Percentiles rank a stretch among this genome's conserved stretches.
phyloP scores from a whole-genome alignment of 2,329 filamentous ascomycete genomes.

The Elsinoe fawcettii region DNA sequence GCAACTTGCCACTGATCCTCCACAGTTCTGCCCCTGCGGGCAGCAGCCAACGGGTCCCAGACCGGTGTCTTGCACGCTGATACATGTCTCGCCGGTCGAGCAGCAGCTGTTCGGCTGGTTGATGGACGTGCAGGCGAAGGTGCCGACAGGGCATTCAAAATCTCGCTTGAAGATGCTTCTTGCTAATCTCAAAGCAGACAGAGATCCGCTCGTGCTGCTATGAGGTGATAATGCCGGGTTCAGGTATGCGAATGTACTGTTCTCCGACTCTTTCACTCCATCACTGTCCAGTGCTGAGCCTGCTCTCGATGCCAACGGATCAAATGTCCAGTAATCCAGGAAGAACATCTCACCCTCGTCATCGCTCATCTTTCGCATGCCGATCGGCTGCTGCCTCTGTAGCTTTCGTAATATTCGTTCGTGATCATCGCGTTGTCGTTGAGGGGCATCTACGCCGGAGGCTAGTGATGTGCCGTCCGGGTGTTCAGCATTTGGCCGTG shows the following conservation, averaged over 20 bases:
- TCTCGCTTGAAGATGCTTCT: conserved; percentile 44
- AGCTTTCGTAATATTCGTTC: conserved; percentile 9
- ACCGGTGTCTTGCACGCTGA: conserved; percentile 53
- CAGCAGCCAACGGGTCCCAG: conserved; percentile 69
- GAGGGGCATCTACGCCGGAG: neutral
- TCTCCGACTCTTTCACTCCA: neutral
- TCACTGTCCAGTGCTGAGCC: neutral
- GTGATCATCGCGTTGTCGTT: conserved; percentile 2
- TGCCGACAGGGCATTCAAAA: conserved; percentile 60
- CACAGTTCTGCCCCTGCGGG: conserved; percentile 56
- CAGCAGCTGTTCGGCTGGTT: conserved; percentile 67
- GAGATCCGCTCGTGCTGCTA: neutral
- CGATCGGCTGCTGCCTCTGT: conserved; percentile 44
- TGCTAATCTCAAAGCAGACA: conserved; percentile 21
- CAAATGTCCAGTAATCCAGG: conserved; percentile 54
- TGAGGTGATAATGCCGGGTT: conserved; percentile 14
- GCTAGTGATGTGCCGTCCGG: neutral
- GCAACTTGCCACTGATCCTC: conserved; percentile 56
- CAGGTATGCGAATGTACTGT: neutral
- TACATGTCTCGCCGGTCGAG: conserved; percentile 56
- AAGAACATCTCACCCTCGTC: conserved; percentile 69
- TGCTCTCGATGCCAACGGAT: conserved; percentile 20
- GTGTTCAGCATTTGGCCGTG: neutral
- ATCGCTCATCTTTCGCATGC: conserved; percentile 62
- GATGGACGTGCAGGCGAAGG: conserved; percentile 56